Percentiles rank a stretch among this genome's conserved stretches.
Evolutionary conservation across 2,329 filamentous ascomycete genomes (phyloP).

Genomic region (Allantophomopsis lycopodina): DNA sequence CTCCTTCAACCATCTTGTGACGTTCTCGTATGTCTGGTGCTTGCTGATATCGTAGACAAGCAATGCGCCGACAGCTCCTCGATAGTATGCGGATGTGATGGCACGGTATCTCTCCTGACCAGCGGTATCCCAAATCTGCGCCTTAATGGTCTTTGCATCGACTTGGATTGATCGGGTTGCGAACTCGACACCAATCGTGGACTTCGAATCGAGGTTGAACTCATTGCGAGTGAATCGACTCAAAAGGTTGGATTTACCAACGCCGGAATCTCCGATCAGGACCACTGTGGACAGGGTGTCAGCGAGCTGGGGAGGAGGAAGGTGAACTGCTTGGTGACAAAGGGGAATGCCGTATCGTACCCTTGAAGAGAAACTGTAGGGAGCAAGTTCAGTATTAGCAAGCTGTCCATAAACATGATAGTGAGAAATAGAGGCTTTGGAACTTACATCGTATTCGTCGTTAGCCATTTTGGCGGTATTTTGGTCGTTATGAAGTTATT

Average conservation of each 20-base stretch:
- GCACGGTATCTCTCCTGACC: slow-evolving; percentile 98
- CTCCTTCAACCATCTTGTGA: slow-evolving; percentile 98
- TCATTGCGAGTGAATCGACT: slow-evolving; percentile 99
- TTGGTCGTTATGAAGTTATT: slow-evolving; percentile 6
- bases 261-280: slow-evolving; percentile 96
- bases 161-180: slow-evolving; percentile 97
- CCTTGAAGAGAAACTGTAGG: slow-evolving; percentile 94
- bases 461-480: slow-evolving; percentile 62
- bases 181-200: slow-evolving; percentile 98
- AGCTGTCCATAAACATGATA: slow-evolving; percentile 9
- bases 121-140: slow-evolving; percentile 99
- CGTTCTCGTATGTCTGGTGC: slow-evolving; percentile 98
- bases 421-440: slow-evolving; percentile 15
- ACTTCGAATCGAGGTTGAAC: slow-evolving; percentile 99
- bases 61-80: slow-evolving; percentile 89
- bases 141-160: slow-evolving; percentile 99
- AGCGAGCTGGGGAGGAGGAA: slow-evolving; percentile 9
- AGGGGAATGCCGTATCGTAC: slow-evolving; percentile 31
- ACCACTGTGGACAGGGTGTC: slow-evolving; percentile 50
- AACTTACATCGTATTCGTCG: slow-evolving; percentile 98
- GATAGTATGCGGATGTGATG: slow-evolving; percentile 98
- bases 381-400: slow-evolving; percentile 20
- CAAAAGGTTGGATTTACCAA: slow-evolving; percentile 99
- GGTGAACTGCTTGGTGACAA: slow-evolving; percentile 3
- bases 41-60: slow-evolving; percentile 99